Conservation (phyloP, 495 filamentous ascomycete genomes). For the Tuber calosporum region DNA sequence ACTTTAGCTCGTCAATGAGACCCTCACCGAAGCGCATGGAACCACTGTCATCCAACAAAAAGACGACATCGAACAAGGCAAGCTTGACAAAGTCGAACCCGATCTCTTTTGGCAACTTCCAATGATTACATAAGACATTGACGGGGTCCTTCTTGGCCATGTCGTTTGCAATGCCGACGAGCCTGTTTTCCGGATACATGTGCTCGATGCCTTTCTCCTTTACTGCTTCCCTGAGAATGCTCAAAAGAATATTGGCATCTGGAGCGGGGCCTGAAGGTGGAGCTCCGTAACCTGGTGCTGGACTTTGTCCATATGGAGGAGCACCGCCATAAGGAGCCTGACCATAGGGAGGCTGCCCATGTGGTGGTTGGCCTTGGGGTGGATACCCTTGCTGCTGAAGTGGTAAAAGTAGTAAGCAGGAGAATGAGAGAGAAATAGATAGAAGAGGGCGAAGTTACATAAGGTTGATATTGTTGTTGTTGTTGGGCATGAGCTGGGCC, state of each 20-base stretch:
- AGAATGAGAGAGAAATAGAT: conserved; percentile 6
- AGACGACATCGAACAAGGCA: conserved; percentile 57
- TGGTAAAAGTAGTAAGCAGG: not conserved
- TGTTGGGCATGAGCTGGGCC: conserved; percentile 17
- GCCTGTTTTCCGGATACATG: conserved; percentile 33
- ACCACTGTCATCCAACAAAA: conserved; percentile 58
- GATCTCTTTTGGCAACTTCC: conserved; percentile 55
- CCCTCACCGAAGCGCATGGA: conserved; percentile 63
- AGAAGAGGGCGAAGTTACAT: conserved; percentile 27
- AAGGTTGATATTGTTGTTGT: conserved; percentile 30
- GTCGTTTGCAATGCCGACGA: conserved; percentile 25
- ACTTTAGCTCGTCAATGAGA: conserved; percentile 60
- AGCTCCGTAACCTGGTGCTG: conserved; percentile 18
- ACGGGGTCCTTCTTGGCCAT: conserved; percentile 34
- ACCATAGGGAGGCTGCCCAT: conserved; percentile 11
- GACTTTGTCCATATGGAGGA: conserved; percentile 19
- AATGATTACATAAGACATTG: conserved; percentile 43
- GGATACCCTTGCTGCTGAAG: conserved; percentile 24
- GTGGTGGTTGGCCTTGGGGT: conserved; percentile 26
- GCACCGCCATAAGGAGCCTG: conserved; percentile 17
- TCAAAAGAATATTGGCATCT: conserved; percentile 32
- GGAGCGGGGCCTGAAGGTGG: conserved; percentile 28
- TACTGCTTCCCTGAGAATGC: conserved; percentile 35
- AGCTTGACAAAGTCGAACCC: conserved; percentile 63
- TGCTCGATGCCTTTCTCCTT: conserved; percentile 34